Conservation (phyloP, 2,329 filamentous ascomycete genomes). For the Chalara sp. region DNA sequence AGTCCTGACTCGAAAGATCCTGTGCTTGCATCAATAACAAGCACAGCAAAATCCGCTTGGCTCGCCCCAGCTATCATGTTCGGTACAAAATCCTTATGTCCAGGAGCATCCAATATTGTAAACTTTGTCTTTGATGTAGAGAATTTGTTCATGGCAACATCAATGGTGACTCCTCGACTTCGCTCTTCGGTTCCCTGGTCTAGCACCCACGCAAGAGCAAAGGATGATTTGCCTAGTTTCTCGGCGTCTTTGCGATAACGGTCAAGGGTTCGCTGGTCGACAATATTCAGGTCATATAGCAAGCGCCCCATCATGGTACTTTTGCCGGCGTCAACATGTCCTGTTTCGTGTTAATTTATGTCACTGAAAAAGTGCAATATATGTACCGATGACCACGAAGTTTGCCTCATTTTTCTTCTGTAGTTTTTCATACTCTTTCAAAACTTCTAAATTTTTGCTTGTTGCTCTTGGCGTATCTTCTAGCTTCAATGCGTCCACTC, state of each 20-base stretch:
- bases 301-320: constrained; percentile 97
- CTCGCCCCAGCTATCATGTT: constrained; percentile 98
- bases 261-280: constrained; percentile 83
- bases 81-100: constrained; percentile 91
- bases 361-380: background rate
- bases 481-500: constrained; percentile 39
- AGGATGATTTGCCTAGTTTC: constrained; percentile 88
- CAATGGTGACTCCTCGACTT: constrained; percentile 86
- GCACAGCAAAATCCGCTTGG: constrained; percentile 89
- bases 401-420: constrained; percentile 75
- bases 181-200: constrained; percentile 89
- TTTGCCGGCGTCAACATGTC: constrained; percentile 96
- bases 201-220: constrained; percentile 94
- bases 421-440: constrained; percentile 71
- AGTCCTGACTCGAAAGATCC: constrained; percentile 92
- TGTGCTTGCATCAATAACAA: constrained; percentile 86
- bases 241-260: constrained; percentile 85
- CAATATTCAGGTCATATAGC: constrained; percentile 78
- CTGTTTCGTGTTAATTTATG: constrained; percentile 34
- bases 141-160: constrained; percentile 92
- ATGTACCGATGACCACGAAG: constrained; percentile 82
- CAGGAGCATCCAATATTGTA: constrained; percentile 91
- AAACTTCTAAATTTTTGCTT: constrained; percentile 77
- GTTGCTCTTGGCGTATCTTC: constrained; percentile 50
- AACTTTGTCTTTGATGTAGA: constrained; percentile 82